phyloP scores from a whole-genome alignment of 805 yeast species.

The Citeromyces nyonsensis region DNA sequence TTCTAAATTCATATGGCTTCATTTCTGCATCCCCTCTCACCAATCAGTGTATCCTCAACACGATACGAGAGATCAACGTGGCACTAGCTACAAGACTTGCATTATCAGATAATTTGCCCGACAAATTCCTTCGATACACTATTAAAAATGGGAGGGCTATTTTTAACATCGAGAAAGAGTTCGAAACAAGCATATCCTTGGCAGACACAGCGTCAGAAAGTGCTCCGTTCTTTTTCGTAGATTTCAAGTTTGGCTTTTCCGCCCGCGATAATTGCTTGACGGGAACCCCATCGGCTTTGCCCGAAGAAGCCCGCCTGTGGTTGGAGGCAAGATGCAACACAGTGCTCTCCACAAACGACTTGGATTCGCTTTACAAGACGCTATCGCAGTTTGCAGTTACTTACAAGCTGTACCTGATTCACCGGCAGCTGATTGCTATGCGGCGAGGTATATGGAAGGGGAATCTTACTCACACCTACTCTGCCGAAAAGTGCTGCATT shows the following conservation, averaged over 20 bases:
- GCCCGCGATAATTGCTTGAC: slow-evolving; percentile 17
- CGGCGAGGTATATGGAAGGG: slow-evolving; percentile 41
- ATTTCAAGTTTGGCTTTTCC: slow-evolving; percentile 50
- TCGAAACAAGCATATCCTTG: slow-evolving; percentile 67
- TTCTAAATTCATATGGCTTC: slow-evolving; percentile 47
- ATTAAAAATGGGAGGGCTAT: slow-evolving; percentile 67
- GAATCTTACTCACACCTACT: slow-evolving; percentile 40
- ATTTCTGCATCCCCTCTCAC: slow-evolving; percentile 32
- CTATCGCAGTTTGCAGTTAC: slow-evolving; percentile 46
- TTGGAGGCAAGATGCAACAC: slow-evolving; percentile 43
- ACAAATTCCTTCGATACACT: slow-evolving; percentile 41
- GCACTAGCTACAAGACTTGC: slow-evolving; percentile 66
- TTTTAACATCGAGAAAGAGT: slow-evolving; percentile 46
- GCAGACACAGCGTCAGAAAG: too few relatives aligned
- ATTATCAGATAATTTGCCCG: slow-evolving; percentile 45
- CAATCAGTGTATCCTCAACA: slow-evolving; percentile 38
- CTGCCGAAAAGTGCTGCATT: slow-evolving; percentile 35
- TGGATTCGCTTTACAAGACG: slow-evolving; percentile 37
- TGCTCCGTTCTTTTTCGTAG: slow-evolving; percentile 63
- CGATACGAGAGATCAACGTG: slow-evolving; percentile 56
- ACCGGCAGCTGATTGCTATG: slow-evolving; percentile 37
- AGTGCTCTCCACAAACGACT: slow-evolving; percentile 25
- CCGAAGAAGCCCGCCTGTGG: slow-evolving; percentile 17
- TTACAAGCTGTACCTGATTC: slow-evolving; percentile 45
- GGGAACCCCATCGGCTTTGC: slow-evolving; percentile 12